Evolutionary conservation across 164 flowering plant genomes (phyloP), one percentile per base, ranked within the genome.

Genomic region (Berberis thunbergii): DNA sequence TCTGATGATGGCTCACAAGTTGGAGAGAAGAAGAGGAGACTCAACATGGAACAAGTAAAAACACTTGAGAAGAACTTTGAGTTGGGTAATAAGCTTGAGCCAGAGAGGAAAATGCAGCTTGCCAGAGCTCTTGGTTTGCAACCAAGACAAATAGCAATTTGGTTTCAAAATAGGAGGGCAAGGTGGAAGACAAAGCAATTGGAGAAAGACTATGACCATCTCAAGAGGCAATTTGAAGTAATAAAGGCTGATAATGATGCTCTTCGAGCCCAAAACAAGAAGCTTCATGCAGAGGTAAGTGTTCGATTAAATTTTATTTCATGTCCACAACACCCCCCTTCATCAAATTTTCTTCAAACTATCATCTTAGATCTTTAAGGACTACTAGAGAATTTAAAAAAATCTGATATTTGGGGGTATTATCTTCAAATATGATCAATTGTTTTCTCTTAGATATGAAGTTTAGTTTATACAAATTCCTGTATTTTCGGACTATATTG

Each of bases 121-220:
- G 89, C 96, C 48, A 73, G 84, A 54, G 84, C 88, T 55, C 88
- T 89, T 45, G 91, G 91, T 4, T 76, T 89, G 54, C 97, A 86
- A 59, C 96, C 96, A 7, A 76, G 96, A 66, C 96, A 89, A 72
- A 79, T 89, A 54, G 96, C 94, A 7, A 86, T 89, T 4, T 87
- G 97, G 97, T 89, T 89, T 70, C 94, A 89, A 54, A 89, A 89
- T 77, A 79, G 91, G 63, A 80, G 97, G 58, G 94, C 97, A 0
- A 74, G 97, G 63, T 89, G 97, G 97, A 89, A 89, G 77, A 89
- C 97, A n/a, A 89, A 89, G 73, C 87, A 87, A 67, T 71, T 89
- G 61, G 97, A 89, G 82, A 89, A 84, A 73, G 96, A 89, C 69
- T 89, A 87, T 73, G 88, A 86, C 54, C 67, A 81, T 43, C 86